These are phyloP conservation scores for Centaurea solstitialis DNA, from an alignment of 129 eudicot species.

Conservation along the genomic window DNA sequence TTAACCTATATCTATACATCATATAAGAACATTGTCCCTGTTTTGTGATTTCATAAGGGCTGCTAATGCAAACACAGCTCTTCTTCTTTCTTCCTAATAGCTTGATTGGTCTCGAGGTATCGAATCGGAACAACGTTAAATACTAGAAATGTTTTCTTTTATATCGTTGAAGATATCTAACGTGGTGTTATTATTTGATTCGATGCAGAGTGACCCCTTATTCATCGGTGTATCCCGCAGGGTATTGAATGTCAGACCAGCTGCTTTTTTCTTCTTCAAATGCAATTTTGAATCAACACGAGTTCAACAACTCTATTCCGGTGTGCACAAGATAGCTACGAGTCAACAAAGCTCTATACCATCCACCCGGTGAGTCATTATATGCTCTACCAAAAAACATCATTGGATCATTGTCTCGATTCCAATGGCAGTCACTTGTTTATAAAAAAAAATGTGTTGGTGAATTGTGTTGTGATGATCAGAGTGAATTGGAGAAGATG, in stretches of 20 bases:
- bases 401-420: background rate
- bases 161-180: background rate
- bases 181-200: background rate
- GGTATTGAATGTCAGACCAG: constrained; percentile 78
- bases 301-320: constrained; percentile 67
- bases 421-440: background rate
- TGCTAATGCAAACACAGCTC: background rate
- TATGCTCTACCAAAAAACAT: background rate
- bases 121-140: background rate
- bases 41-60: no score
- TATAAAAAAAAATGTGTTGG: background rate
- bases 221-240: constrained; percentile 93
- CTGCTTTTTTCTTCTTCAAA: constrained; percentile 96
- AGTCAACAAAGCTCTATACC: constrained; percentile 81
- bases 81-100: background rate
- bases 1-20: no score
- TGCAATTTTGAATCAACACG: constrained; percentile 77
- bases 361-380: constrained; percentile 56
- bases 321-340: constrained; percentile 87
- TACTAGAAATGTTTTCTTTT: background rate
- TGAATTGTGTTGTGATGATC: constrained; percentile 17
- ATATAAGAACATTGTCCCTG: no score
- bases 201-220: constrained; percentile 61
- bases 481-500: constrained; percentile 68
- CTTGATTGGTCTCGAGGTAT: background rate